A percentile compares a stretch with the other conserved stretches of the same genome.
Conservation (phyloP, 352 stramenopile species). For the Pythium coloratum region DNA sequence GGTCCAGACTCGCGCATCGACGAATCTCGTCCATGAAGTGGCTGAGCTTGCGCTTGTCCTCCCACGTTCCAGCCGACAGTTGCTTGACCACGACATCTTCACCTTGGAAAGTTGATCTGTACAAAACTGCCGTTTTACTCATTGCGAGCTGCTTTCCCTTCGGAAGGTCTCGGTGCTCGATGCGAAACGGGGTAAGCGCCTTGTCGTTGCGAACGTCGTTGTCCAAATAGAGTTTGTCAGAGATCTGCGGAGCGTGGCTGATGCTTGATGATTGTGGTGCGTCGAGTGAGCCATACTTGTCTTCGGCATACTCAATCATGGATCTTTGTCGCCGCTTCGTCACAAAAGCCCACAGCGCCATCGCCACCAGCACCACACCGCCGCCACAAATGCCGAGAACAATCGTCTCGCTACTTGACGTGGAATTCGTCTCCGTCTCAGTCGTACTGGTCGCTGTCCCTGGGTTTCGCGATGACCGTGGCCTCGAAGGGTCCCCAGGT, state of each 20-base stretch:
- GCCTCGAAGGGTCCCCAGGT: too few relatives aligned
- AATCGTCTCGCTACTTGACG: too few relatives aligned
- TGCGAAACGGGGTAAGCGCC: slow-evolving; percentile 14
- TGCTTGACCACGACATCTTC: slow-evolving; percentile 25
- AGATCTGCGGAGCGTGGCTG: not conserved
- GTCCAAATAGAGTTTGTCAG: slow-evolving; percentile 16
- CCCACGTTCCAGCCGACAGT: slow-evolving; percentile 18
- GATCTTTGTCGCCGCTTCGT: too few relatives aligned
- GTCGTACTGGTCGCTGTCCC: too few relatives aligned
- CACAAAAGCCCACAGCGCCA: too few relatives aligned
- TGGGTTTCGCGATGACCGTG: too few relatives aligned
- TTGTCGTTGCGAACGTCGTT: slow-evolving; percentile 31
- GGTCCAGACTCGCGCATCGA: slow-evolving; percentile 31
- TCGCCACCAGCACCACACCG: too few relatives aligned
- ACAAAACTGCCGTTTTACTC: slow-evolving; percentile 21
- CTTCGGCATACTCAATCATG: too few relatives aligned
- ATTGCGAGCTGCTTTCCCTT: slow-evolving; percentile 17
- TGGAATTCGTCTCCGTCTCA: too few relatives aligned
- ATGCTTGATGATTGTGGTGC: slow-evolving; percentile 1
- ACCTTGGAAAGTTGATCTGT: slow-evolving; percentile 8
- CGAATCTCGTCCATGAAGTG: slow-evolving; percentile 46
- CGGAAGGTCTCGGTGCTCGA: slow-evolving; percentile 14
- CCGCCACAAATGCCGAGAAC: too few relatives aligned
- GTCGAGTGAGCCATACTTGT: not conserved
- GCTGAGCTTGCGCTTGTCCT: slow-evolving; percentile 18